A percentile compares a stretch with the other conserved stretches of the same genome.
Conservation (phyloP, 208 protist genomes). For the Porcisia hertigi region DNA sequence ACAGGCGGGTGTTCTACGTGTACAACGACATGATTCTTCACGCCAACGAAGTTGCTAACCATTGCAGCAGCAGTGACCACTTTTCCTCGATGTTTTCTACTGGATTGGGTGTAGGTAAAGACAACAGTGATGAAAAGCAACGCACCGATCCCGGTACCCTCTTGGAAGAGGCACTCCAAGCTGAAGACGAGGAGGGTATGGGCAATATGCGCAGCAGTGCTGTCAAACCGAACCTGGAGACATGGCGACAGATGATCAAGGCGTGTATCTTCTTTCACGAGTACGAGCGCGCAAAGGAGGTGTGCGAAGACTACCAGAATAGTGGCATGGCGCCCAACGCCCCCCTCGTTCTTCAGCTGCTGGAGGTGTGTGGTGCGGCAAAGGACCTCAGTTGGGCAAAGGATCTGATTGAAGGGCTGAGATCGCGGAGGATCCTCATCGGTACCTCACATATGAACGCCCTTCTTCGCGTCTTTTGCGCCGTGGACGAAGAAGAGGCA, state of each 20-base stretch:
- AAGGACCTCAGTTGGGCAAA: constrained; percentile 52
- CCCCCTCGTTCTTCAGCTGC: constrained; percentile 54
- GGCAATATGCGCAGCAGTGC: constrained; percentile 57
- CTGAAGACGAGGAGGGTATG: constrained; percentile 42
- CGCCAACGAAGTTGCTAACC: constrained; percentile 3
- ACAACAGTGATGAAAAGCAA: not conserved
- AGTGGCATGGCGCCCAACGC: constrained; percentile 37
- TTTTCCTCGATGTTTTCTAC: not conserved
- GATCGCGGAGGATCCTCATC: constrained; percentile 35
- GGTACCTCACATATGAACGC: constrained; percentile 71
- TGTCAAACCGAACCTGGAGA: constrained; percentile 71
- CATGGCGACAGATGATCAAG: constrained; percentile 68
- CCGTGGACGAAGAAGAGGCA: constrained; percentile 34
- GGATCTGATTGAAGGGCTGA: constrained; percentile 57
- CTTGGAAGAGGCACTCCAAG: constrained; percentile 59
- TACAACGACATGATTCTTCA: constrained; percentile 49
- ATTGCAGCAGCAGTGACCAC: not conserved
- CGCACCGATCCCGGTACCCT: constrained; percentile 8
- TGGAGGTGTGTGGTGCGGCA: constrained; percentile 47
- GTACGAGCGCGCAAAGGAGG: constrained; percentile 37
- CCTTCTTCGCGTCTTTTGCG: constrained; percentile 76
- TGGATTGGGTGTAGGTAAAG: not conserved
- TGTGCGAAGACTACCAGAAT: constrained; percentile 48
- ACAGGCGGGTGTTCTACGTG: constrained; percentile 71
- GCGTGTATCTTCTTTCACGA: constrained; percentile 51